These are phyloP conservation scores for Eleusine coracana DNA, from an alignment of 176 grass and related monocot genomes.

Conservation along the genomic window DNA sequence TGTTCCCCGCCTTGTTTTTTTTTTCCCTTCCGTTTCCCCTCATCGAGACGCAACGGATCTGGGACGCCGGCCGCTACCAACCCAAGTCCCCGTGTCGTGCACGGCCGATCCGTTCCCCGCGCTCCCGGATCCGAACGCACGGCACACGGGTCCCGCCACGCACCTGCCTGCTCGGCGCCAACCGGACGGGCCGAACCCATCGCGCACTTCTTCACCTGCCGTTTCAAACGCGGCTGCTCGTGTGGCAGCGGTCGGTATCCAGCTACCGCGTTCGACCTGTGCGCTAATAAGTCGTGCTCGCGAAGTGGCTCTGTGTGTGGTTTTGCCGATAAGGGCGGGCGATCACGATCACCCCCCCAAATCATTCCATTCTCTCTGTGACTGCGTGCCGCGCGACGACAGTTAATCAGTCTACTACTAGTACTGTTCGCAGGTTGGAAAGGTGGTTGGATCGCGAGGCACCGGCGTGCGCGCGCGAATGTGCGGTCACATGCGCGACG, in stretches of 20 bases:
- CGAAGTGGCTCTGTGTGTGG: not conserved
- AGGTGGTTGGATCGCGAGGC: conserved; percentile 28
- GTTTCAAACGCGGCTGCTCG: not conserved
- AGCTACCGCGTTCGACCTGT: not conserved
- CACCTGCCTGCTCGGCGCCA: not conserved
- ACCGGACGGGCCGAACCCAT: not conserved
- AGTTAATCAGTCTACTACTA: not conserved
- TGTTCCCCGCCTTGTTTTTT: too few relatives aligned
- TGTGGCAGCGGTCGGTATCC: not conserved
- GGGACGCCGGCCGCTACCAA: not conserved
- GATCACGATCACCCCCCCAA: not conserved
- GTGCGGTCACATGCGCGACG: conserved; percentile 29
- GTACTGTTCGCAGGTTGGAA: not conserved
- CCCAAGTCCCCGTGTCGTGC: not conserved
- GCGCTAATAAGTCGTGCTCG: not conserved
- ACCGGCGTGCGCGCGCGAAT: not conserved
- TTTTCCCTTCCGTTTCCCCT: not conserved
- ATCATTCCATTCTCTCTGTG: not conserved
- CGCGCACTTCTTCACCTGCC: not conserved
- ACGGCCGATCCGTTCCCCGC: conserved; percentile 15
- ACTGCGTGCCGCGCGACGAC: not conserved
- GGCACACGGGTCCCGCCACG: not conserved
- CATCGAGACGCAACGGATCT: conserved; percentile 20
- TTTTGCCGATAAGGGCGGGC: not conserved
- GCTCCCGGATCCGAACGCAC: not conserved